phyloP scores from a whole-genome alignment of 202 grass and related monocot genomes.

The Hordeum pubiflorum region DNA sequence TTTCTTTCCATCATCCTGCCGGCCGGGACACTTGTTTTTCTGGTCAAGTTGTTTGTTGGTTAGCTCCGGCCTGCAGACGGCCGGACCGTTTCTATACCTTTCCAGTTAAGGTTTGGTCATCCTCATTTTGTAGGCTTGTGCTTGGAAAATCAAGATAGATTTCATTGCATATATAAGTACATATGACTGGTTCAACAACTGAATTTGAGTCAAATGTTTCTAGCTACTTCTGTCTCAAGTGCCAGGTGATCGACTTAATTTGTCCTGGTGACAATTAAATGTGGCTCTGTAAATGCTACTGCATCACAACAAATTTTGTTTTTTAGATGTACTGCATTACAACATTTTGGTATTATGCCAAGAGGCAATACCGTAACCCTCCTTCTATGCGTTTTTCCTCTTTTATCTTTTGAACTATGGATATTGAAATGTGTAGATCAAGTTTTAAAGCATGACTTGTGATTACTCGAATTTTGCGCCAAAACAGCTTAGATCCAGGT shows the following conservation, averaged over 20 bases:
- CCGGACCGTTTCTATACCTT: not conserved
- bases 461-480: too few species aligned
- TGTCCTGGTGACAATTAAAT: not conserved
- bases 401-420: too few species aligned
- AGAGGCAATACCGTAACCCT: too few species aligned
- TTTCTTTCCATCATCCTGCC: constrained; percentile 29
- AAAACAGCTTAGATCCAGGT: not conserved
- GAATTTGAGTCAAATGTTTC: not conserved
- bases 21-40: constrained; percentile 21
- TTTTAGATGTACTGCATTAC: too few species aligned
- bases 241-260: not conserved
- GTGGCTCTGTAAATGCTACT: not conserved
- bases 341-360: too few species aligned
- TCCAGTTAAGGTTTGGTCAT: not conserved
- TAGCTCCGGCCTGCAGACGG: not conserved
- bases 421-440: too few species aligned
- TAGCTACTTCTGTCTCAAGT: not conserved
- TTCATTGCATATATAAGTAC: not conserved
- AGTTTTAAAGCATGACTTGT: too few species aligned
- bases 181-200: not conserved
- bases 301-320: not conserved
- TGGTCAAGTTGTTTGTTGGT: not conserved
- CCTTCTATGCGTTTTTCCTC: too few species aligned
- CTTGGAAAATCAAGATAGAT: not conserved
- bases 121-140: not conserved